These are phyloP conservation scores for Hevea brasiliensis DNA, from an alignment of 345 rosid species.

Conservation along the genomic window DNA sequence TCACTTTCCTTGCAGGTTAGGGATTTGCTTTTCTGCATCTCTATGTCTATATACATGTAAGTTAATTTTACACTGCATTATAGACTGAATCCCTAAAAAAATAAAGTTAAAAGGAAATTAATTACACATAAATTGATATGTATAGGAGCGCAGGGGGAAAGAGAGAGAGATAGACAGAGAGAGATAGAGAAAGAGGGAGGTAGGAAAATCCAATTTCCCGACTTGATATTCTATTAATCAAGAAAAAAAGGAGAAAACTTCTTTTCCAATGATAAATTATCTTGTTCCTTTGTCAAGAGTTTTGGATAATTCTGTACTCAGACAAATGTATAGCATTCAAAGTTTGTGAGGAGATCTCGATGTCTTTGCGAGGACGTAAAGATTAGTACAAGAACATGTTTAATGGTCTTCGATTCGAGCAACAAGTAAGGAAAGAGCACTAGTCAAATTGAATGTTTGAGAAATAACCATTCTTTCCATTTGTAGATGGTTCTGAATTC, in stretches of 20 bases:
- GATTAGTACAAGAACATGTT: background rate
- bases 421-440: constrained; percentile 3
- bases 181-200: background rate
- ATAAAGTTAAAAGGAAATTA: background rate
- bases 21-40: background rate
- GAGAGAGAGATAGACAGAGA: no score
- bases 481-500: constrained; percentile 3
- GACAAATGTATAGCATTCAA: background rate
- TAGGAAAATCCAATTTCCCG: background rate
- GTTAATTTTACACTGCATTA: background rate
- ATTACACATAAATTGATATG: no score
- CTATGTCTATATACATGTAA: background rate
- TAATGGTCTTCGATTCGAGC: background rate
- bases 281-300: background rate
- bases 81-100: background rate
- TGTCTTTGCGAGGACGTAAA: background rate
- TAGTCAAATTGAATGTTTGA: constrained; percentile 7
- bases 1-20: constrained; percentile 2
- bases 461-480: background rate
- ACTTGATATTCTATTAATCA: background rate
- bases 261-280: background rate
- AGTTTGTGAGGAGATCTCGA: background rate
- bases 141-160: no score
- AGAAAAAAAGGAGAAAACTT: background rate
- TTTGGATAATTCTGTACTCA: no score